These are phyloP conservation scores for Arctium lappa DNA, from an alignment of 129 eudicot species.

Conservation along the genomic window DNA sequence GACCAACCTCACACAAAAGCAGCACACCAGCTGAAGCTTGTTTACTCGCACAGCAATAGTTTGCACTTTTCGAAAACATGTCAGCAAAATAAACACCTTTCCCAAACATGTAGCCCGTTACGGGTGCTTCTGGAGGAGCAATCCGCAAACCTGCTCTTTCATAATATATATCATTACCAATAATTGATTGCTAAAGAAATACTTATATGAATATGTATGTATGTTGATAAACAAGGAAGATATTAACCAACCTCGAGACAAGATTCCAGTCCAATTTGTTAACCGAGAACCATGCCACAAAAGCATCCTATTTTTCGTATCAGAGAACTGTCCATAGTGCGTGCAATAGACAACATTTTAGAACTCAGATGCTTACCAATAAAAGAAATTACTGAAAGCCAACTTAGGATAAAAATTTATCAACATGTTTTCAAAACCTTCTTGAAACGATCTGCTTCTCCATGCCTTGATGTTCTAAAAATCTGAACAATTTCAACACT, in stretches of 20 bases:
- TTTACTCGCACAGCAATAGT: conserved; percentile 62
- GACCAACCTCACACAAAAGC: conserved; percentile 84
- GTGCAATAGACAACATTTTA: not conserved
- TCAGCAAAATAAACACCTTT: conserved; percentile 99
- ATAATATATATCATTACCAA: not conserved
- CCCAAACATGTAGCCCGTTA: conserved; percentile 93
- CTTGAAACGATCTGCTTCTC: conserved; percentile 71
- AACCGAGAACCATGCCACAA: conserved; percentile 99
- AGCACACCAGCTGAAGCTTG: conserved; percentile 65
- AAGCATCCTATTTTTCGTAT: conserved; percentile 79
- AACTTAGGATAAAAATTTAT: not conserved
- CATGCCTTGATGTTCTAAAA: conserved; percentile 82
- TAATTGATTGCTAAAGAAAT: not conserved
- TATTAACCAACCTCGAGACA: conserved; percentile 64
- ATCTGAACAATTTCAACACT: conserved; percentile 69
- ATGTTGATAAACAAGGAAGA: not conserved
- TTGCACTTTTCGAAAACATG: conserved; percentile 99
- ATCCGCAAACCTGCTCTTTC: conserved; percentile 78
- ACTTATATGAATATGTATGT: not conserved
- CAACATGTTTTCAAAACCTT: conserved; percentile 46
- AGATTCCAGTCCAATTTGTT: conserved; percentile 93
- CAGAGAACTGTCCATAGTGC: conserved; percentile 53
- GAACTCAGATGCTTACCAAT: not conserved
- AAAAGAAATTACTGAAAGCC: not conserved
- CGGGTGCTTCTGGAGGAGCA: conserved; percentile 99